A percentile compares a stretch with the other conserved stretches of the same genome.
These are phyloP conservation scores for Phenoliferia sp. DNA, from an alignment of 1,284 basidiomycete genomes.

Conservation along the genomic window DNA sequence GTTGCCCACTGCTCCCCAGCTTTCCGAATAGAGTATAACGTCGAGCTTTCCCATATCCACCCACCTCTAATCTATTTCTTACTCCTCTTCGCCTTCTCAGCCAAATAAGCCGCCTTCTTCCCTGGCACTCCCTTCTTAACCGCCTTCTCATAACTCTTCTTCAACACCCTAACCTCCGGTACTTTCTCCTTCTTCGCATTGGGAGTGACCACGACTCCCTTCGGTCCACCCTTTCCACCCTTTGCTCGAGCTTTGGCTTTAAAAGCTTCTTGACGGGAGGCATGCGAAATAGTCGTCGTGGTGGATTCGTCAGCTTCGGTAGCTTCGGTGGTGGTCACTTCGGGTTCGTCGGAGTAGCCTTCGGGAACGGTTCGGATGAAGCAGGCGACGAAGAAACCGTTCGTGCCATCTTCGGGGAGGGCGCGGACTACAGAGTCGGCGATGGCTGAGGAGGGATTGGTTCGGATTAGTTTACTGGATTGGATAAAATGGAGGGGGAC, in stretches of 20 bases:
- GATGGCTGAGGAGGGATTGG: constrained; percentile 49
- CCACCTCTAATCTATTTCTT: background rate
- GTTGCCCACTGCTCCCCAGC: too few relatives aligned
- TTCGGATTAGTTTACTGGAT: constrained; percentile 45
- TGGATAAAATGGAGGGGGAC: constrained; percentile 10
- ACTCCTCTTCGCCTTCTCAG: constrained; percentile 4
- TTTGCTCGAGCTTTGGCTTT: constrained; percentile 9
- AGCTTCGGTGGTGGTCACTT: background rate
- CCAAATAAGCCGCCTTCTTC: constrained; percentile 18
- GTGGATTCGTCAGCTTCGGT: background rate
- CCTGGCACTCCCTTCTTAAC: constrained; percentile 5
- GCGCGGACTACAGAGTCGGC: constrained; percentile 74
- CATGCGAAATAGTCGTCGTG: background rate
- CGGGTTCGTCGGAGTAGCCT: background rate
- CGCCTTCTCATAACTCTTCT: background rate
- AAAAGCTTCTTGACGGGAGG: constrained; percentile 1
- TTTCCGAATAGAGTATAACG: too few relatives aligned
- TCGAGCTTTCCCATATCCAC: too few relatives aligned
- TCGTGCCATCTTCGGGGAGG: constrained; percentile 76
- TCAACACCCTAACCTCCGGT: background rate
- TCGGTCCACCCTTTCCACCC: constrained; percentile 10
- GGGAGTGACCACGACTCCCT: background rate
- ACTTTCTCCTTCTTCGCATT: background rate
- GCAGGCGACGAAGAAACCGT: constrained; percentile 91
- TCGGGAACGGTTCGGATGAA: constrained; percentile 53